These are phyloP conservation scores for Quercus tomentella DNA, from an alignment of 331 rosid genomes.

Conservation along the genomic window DNA sequence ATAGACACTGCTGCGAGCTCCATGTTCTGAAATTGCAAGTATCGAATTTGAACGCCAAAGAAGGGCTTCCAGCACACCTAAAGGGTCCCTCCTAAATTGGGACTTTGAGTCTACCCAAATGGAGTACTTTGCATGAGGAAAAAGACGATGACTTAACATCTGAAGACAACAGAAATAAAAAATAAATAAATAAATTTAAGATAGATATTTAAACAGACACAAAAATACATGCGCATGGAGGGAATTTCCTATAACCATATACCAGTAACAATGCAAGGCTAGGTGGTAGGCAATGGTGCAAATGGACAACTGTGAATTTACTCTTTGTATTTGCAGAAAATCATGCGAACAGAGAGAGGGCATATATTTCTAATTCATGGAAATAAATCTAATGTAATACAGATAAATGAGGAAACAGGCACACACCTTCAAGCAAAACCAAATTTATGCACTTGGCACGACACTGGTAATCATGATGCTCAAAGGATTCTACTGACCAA, in stretches of 20 bases:
- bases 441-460: not conserved
- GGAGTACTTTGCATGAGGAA: slow-evolving; percentile 87
- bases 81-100: slow-evolving; percentile 94
- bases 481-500: not conserved
- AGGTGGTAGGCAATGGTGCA: not conserved
- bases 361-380: not conserved
- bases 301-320: not conserved
- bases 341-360: not conserved
- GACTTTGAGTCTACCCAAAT: slow-evolving; percentile 98
- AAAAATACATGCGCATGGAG: slow-evolving; percentile 5
- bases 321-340: not conserved
- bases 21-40: slow-evolving; percentile 93
- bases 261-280: not conserved
- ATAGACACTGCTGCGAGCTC: slow-evolving; percentile 94
- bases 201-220: slow-evolving; percentile 9
- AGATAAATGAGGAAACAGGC: not conserved
- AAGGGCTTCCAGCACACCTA: slow-evolving; percentile 89
- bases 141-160: slow-evolving; percentile 95
- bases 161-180: slow-evolving; percentile 23
- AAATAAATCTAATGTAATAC: not conserved
- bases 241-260: not conserved
- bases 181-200: not conserved
- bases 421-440: not conserved
- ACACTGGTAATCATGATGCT: not conserved
- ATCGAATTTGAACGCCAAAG: slow-evolving; percentile 81